Percentiles rank a stretch among this genome's conserved stretches.
phyloP scores from a whole-genome alignment of 768 basidiomycete genomes.

The Naematelia aurantialba region DNA sequence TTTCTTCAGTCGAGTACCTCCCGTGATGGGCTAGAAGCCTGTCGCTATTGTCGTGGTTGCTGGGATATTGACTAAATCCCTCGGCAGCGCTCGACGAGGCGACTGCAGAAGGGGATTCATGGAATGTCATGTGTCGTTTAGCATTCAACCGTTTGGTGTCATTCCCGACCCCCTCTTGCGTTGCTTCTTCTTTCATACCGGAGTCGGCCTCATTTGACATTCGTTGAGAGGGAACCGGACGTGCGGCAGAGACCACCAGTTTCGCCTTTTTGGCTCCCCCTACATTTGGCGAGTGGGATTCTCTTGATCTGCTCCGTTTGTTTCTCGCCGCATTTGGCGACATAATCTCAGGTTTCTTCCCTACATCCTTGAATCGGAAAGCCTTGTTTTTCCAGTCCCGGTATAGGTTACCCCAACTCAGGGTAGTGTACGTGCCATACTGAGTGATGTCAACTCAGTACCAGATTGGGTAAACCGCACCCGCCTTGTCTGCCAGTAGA shows the following conservation, averaged over 20 bases:
- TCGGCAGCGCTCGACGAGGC: too few species aligned
- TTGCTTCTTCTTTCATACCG: too few species aligned
- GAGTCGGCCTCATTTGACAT: too few species aligned
- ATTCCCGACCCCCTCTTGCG: too few species aligned
- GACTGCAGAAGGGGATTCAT: too few species aligned
- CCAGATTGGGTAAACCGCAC: not conserved
- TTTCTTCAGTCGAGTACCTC: slow-evolving; percentile 1
- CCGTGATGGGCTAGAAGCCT: not conserved
- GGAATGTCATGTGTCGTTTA: too few species aligned
- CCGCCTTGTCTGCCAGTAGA: not conserved
- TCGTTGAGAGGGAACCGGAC: not conserved
- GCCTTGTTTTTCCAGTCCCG: not conserved
- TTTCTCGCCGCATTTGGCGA: not conserved
- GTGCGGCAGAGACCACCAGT: not conserved
- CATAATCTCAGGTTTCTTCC: not conserved
- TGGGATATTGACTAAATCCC: too few species aligned
- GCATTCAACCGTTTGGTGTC: too few species aligned
- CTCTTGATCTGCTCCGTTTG: not conserved
- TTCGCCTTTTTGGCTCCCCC: not conserved
- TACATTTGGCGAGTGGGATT: not conserved
- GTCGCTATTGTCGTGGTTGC: not conserved
- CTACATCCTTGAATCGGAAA: not conserved
- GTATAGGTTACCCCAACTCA: not conserved
- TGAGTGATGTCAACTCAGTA: not conserved
- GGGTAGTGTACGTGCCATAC: not conserved